phyloP scores from a whole-genome alignment of 164 flowering plant genomes.

The Akebia trifoliata region DNA sequence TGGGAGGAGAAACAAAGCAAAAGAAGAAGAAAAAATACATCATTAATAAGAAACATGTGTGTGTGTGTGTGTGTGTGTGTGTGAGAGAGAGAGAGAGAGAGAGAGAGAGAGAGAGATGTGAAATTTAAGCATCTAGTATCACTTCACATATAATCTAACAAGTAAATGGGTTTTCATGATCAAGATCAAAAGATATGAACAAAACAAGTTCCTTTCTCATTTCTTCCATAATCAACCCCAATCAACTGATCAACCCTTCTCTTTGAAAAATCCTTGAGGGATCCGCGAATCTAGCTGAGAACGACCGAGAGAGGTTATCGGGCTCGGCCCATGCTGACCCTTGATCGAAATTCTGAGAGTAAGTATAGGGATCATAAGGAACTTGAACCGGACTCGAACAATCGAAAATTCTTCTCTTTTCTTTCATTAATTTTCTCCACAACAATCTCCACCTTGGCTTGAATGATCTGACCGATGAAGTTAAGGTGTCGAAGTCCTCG shows the following conservation, averaged over 20 bases:
- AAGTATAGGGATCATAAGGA: slow-evolving; percentile 48
- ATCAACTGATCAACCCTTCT: slow-evolving; percentile 6
- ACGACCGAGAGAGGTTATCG: slow-evolving; percentile 53
- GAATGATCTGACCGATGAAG: slow-evolving; percentile 3
- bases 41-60: too few species aligned
- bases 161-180: not conserved
- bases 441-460: slow-evolving; percentile 37
- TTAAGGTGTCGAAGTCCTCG: slow-evolving; percentile 12
- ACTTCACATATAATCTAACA: too few species aligned
- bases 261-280: slow-evolving; percentile 33
- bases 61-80: too few species aligned
- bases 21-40: too few species aligned
- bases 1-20: too few species aligned
- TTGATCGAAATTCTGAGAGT: slow-evolving; percentile 64
- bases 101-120: not conserved
- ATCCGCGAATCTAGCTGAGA: slow-evolving; percentile 59
- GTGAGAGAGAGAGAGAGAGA: slow-evolving; percentile 1
- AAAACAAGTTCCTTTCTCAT: not conserved
- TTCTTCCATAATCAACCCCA: slow-evolving; percentile 4
- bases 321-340: slow-evolving; percentile 47
- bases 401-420: slow-evolving; percentile 30
- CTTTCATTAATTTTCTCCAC: slow-evolving; percentile 44
- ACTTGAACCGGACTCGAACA: slow-evolving; percentile 15
- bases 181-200: slow-evolving; percentile 3
- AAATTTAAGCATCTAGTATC: too few species aligned